Evolutionary conservation across 2,329 filamentous ascomycete species (phyloP), one percentile per base, ranked within the genome.

Genomic region (Ophiostoma angusticollis): DNA sequence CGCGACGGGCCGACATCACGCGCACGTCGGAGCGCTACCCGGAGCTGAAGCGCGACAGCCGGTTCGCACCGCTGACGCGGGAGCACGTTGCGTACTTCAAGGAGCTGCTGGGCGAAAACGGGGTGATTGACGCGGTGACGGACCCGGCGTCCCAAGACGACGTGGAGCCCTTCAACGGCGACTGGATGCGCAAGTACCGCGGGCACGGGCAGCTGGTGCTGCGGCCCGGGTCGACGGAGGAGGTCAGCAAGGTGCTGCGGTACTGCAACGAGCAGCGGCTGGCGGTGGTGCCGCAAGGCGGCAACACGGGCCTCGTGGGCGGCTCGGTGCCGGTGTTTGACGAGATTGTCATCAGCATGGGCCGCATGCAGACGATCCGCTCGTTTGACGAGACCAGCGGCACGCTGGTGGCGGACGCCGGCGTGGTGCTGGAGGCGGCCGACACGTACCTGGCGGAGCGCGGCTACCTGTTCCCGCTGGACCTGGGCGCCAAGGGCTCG

Each of bases 111-210:
- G 71, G 73, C 35, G 75, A 80, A 25, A 83, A 81, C 25, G 86
- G 85, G 2, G 69, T 95, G 37, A 74, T 96, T 45, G 87, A 95
- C 56, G 84, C 84, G 36, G 71, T 94, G 39, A 84, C 77, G 4
- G 61, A 74, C 49, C 76, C 87, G 58, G 77, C 63, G 22, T 57
- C 77, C 12, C 64, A 69, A 3, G 82, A 84, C 51, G 91, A 96
- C 55, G 70, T 96, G 48, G 84, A 91, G 56, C 74, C 83, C 7
- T 98, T 86, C 70, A 98, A 98, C 61, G 77, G 79, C 56, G 91
- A 98, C 63, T 98, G 93, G 91, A 95, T 98, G 87, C 80, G 84
- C 61, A 98, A 98, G 64, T 98, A 94, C 65, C 79, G 84, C 45
- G 93, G 91, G 22, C 86, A 95, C 60, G 78, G 84, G 45, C 77